phyloP scores from a whole-genome alignment of 768 basidiomycete genomes.

The Pisolithus tinctorius region DNA sequence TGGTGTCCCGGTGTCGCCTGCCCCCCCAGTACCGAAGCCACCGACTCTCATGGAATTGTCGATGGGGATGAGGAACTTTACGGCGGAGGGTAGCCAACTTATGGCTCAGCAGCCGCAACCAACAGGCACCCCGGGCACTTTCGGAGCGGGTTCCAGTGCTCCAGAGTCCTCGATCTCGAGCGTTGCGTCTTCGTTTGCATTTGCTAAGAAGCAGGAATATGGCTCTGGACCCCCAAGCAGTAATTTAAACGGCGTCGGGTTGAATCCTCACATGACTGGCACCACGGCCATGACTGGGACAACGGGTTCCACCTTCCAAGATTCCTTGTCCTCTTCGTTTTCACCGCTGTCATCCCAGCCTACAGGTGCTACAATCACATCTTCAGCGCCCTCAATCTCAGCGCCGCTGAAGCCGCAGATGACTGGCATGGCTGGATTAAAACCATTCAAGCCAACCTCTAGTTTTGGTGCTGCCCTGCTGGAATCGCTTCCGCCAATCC shows the following conservation, averaged over 20 bases:
- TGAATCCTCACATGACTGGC: slow-evolving; percentile 25
- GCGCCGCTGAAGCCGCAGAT: slow-evolving; percentile 34
- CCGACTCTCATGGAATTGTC: slow-evolving; percentile 81
- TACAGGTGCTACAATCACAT: slow-evolving; percentile 37
- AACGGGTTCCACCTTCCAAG: slow-evolving; percentile 40
- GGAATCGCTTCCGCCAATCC: slow-evolving; percentile 68
- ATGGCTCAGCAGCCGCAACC: slow-evolving; percentile 23
- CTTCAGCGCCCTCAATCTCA: slow-evolving; percentile 30
- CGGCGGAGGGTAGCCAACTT: slow-evolving; percentile 22
- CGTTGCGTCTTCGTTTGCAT: slow-evolving; percentile 69
- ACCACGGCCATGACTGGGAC: slow-evolving; percentile 25
- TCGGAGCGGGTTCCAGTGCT: slow-evolving; percentile 20
- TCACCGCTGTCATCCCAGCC: slow-evolving; percentile 40
- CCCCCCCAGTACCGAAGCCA: slow-evolving; percentile 63
- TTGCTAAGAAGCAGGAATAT: slow-evolving; percentile 26
- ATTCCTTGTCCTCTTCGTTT: slow-evolving; percentile 39
- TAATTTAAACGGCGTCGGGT: slow-evolving; percentile 11
- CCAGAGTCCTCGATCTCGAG: slow-evolving; percentile 50
- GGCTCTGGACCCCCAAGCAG: not conserved
- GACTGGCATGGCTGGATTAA: slow-evolving; percentile 55
- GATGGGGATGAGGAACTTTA: slow-evolving; percentile 35
- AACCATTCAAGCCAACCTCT: slow-evolving; percentile 78
- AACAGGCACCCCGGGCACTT: slow-evolving; percentile 24
- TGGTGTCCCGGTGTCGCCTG: slow-evolving; percentile 58
- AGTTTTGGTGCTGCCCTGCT: slow-evolving; percentile 73